These are phyloP conservation scores for Eucalyptus cloeziana DNA, from an alignment of 345 rosid genomes.

Conservation along the genomic window DNA sequence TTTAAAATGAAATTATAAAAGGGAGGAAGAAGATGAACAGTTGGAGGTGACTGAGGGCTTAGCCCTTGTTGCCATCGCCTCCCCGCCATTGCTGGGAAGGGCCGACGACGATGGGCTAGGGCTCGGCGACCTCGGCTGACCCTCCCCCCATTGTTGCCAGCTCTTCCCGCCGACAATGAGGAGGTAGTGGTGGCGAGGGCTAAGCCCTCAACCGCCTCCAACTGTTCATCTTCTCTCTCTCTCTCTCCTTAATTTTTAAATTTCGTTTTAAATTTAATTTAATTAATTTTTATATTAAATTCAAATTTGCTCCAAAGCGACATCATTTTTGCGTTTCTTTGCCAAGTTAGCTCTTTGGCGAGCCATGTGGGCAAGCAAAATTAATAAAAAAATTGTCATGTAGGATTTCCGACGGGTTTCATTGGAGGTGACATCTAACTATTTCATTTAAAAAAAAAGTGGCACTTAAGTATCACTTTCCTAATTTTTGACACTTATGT, in stretches of 20 bases:
- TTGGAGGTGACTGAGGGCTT: too few relatives aligned
- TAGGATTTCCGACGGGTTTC: too few relatives aligned
- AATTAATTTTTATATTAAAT: too few relatives aligned
- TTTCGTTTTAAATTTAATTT: too few relatives aligned
- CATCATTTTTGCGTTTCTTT: too few relatives aligned
- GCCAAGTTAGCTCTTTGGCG: rapidly evolving
- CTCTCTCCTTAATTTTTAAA: too few relatives aligned
- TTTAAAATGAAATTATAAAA: too few relatives aligned
- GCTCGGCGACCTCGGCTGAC: rapidly evolving
- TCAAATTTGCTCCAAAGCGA: rapidly evolving
- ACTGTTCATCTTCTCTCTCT: too few relatives aligned
- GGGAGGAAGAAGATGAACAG: too few relatives aligned
- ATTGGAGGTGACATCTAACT: rapidly evolving
- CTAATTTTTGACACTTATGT: too few relatives aligned
- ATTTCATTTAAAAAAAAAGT: rapidly evolving
- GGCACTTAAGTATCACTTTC: rapidly evolving
- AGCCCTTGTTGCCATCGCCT: rapidly evolving
- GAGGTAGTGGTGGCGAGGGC: rapidly evolving
- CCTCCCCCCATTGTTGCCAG: rapidly evolving
- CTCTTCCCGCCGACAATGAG: rapidly evolving
- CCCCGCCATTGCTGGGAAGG: rapidly evolving
- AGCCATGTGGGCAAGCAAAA: too few relatives aligned
- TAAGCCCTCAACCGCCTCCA: rapidly evolving
- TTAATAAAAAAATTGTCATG: too few relatives aligned
- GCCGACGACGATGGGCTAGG: rapidly evolving